A percentile compares a stretch with the other conserved stretches of the same genome.
Conservation (phyloP, 805 yeast genomes). For the Saccharomycopsis sp. region DNA sequence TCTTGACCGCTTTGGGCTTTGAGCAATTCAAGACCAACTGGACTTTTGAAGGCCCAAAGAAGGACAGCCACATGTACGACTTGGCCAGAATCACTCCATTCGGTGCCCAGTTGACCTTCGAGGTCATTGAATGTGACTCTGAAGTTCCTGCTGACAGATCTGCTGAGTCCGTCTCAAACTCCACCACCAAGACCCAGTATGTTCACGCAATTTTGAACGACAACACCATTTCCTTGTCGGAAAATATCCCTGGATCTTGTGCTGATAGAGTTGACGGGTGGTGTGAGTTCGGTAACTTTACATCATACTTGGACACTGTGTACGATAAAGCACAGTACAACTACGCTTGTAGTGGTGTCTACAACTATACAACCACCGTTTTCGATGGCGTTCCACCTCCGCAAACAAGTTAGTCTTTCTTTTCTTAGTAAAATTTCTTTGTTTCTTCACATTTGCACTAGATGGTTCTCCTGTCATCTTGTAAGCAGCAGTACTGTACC, state of each 20-base stretch:
- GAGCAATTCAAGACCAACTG: slow-evolving; percentile 19
- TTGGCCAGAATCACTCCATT: slow-evolving; percentile 21
- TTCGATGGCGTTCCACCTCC: slow-evolving; percentile 19
- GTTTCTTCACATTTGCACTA: no score
- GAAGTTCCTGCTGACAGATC: slow-evolving; percentile 18
- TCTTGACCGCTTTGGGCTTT: slow-evolving; percentile 59
- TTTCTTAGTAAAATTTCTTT: no score
- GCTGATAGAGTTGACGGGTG: slow-evolving; percentile 23
- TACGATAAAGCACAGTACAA: slow-evolving; percentile 14
- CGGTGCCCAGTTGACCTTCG: slow-evolving; percentile 20
- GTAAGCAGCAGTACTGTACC: no score
- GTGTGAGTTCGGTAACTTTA: slow-evolving; percentile 21
- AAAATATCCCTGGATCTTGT: slow-evolving; percentile 20
- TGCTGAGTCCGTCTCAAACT: background rate
- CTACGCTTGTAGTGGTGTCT: slow-evolving; percentile 11
- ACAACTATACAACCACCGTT: slow-evolving; percentile 12
- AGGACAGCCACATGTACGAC: slow-evolving; percentile 11
- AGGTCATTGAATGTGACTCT: slow-evolving; percentile 20
- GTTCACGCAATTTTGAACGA: slow-evolving; percentile 21
- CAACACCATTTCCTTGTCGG: slow-evolving; percentile 19
- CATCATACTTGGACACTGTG: slow-evolving; percentile 18
- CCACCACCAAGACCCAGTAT: slow-evolving; percentile 11
- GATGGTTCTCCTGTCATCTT: no score
- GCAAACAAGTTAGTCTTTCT: no score
- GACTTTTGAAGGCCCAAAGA: slow-evolving; percentile 14